Conservation (phyloP, 345 rosid species). For the Excoecaria cochinchinensis region DNA sequence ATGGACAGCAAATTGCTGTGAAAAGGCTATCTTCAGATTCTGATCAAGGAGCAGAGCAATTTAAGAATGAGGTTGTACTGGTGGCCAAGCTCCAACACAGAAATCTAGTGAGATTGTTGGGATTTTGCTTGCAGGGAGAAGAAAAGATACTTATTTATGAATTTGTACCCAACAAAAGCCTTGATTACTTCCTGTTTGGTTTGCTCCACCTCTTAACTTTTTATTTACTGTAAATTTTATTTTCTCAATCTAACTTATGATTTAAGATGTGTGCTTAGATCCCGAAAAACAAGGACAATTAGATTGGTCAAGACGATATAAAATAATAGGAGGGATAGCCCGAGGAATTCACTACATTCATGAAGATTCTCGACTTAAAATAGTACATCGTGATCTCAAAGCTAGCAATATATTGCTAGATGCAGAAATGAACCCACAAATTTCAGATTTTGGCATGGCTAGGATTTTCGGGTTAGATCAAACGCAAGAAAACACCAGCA, state of each 20-base stretch:
- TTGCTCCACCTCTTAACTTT: background rate
- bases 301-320: conserved; percentile 24
- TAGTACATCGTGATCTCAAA: conserved; percentile 58
- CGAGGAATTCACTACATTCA: conserved; percentile 42
- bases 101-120: conserved; percentile 54
- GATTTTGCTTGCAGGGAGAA: conserved; percentile 42
- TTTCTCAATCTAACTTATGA: background rate
- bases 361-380: conserved; percentile 50
- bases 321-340: conserved; percentile 33
- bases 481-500: conserved; percentile 36
- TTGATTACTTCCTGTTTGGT: conserved; percentile 47
- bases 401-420: conserved; percentile 56
- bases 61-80: conserved; percentile 40
- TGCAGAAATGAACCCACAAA: conserved; percentile 49
- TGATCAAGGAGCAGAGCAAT: conserved; percentile 36
- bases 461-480: conserved; percentile 37
- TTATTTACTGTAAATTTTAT: background rate
- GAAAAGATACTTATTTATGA: conserved; percentile 54
- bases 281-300: conserved; percentile 18
- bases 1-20: conserved; percentile 52
- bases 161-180: conserved; percentile 56
- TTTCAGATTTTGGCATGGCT: conserved; percentile 62
- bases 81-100: conserved; percentile 51
- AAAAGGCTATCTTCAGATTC: conserved; percentile 33
- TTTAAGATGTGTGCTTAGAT: conserved; percentile 12